Evolutionary conservation across 306 rosid genomes (phyloP).

Genomic region (Dicorynia guianensis): DNA sequence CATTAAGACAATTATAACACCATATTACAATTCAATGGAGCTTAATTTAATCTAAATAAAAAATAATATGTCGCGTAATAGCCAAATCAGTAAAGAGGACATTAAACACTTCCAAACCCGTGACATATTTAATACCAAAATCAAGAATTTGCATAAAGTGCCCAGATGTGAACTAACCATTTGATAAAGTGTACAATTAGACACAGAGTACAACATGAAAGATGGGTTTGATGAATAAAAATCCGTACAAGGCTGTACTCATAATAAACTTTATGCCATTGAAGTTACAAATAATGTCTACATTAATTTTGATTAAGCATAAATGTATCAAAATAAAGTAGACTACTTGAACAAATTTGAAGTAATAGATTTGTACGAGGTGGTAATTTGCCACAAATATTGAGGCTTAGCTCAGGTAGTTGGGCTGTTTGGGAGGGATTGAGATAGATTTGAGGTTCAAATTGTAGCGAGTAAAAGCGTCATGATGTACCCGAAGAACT

Average conservation of each 20-base stretch:
- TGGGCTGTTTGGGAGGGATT: too few relatives aligned
- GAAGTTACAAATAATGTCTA: background rate
- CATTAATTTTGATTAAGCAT: background rate
- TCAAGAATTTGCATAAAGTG: background rate
- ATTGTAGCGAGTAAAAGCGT: too few relatives aligned
- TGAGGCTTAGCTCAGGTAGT: too few relatives aligned
- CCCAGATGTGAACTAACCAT: background rate
- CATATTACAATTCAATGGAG: background rate
- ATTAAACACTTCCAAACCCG: background rate
- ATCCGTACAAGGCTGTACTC: background rate
- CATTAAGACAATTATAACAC: constrained; percentile 22
- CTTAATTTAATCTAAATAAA: constrained; percentile 3
- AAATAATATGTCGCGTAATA: background rate
- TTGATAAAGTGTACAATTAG: background rate
- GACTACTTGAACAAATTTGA: background rate
- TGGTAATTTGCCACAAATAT: background rate
- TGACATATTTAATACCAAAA: background rate
- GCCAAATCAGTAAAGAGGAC: background rate
- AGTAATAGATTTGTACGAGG: background rate
- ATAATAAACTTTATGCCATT: background rate
- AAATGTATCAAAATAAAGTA: background rate
- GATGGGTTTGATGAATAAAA: background rate
- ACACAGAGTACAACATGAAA: background rate
- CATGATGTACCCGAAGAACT: too few relatives aligned
- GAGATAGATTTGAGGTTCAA: too few relatives aligned